phyloP scores from a whole-genome alignment of 768 basidiomycete genomes.

The Ramaria sp. region DNA sequence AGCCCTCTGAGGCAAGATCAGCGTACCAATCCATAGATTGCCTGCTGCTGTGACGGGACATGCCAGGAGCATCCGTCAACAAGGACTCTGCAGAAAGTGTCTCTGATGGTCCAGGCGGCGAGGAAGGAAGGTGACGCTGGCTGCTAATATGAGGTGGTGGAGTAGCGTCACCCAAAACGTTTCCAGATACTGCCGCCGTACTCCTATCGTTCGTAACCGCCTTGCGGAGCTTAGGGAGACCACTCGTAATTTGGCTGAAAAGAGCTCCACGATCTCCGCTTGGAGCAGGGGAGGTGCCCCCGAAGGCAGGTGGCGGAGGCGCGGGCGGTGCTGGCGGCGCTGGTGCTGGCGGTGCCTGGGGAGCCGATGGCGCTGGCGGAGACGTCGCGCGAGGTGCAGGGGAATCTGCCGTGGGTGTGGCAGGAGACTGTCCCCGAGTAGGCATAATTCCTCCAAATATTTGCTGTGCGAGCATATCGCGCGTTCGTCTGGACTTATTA shows the following conservation, averaged over 20 bases:
- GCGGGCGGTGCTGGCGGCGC: constrained; percentile 20
- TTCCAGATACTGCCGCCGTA: constrained; percentile 55
- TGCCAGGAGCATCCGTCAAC: constrained; percentile 13
- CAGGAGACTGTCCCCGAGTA: constrained; percentile 24
- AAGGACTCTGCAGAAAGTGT: constrained; percentile 16
- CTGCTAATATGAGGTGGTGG: constrained; percentile 60
- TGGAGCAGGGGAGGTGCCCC: constrained; percentile 18
- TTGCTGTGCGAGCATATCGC: constrained; percentile 64
- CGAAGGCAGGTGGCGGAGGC: constrained; percentile 21
- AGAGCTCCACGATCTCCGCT: constrained; percentile 35
- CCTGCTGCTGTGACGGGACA: constrained; percentile 34
- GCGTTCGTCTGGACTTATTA: constrained; percentile 46
- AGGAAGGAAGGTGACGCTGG: constrained; percentile 31
- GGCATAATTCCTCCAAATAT: constrained; percentile 69
- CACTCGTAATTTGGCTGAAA: constrained; percentile 69
- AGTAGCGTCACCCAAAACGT: constrained; percentile 62
- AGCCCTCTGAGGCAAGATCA: constrained; percentile 64
- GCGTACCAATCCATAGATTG: constrained; percentile 91
- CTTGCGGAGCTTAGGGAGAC: constrained; percentile 54
- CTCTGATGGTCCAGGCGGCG: constrained; percentile 26
- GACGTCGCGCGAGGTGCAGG: constrained; percentile 24
- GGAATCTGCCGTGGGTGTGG: constrained; percentile 17
- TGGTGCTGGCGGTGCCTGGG: constrained; percentile 20
- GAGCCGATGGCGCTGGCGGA: constrained; percentile 25
- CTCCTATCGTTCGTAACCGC: constrained; percentile 80